A percentile compares a stretch with the other conserved stretches of the same genome.
Conservation (phyloP, 2,329 filamentous ascomycete genomes). For the Aspergillus sp. region DNA sequence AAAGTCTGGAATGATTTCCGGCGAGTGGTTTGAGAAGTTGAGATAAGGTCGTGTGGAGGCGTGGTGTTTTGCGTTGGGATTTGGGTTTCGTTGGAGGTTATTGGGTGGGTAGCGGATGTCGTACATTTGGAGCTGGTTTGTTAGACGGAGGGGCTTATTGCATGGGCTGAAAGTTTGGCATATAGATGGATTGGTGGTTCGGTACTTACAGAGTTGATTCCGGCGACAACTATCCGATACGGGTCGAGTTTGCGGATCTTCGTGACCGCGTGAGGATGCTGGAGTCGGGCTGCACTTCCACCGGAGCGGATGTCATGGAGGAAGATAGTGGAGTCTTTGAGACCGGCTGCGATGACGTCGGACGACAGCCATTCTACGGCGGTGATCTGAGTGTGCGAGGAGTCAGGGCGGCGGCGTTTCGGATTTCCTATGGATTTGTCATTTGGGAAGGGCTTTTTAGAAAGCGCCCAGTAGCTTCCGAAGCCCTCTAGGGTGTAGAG, state of each 20-base stretch:
- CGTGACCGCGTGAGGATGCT: constrained; percentile 35
- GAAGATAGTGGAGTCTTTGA: constrained; percentile 34
- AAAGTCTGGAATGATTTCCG: constrained; percentile 30
- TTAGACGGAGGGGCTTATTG: not conserved
- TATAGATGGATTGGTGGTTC: not conserved
- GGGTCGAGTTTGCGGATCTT: constrained; percentile 38
- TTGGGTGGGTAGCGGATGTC: constrained; percentile 39
- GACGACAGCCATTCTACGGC: constrained; percentile 41
- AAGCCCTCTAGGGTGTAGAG: constrained; percentile 33
- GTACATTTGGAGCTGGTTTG: constrained; percentile 40
- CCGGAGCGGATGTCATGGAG: constrained; percentile 38
- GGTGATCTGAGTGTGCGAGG: constrained; percentile 30
- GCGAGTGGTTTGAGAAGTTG: constrained; percentile 33
- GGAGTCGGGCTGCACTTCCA: constrained; percentile 31
- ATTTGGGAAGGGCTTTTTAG: constrained; percentile 26
- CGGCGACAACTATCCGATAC: constrained; percentile 36
- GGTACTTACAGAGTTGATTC: constrained; percentile 30
- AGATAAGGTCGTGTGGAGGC: constrained; percentile 37
- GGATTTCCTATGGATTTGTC: constrained; percentile 16
- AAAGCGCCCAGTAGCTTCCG: constrained; percentile 30
- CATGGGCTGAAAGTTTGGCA: not conserved
- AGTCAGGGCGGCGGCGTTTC: constrained; percentile 19
- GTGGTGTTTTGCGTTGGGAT: constrained; percentile 27
- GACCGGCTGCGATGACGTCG: constrained; percentile 37
- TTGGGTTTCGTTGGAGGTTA: constrained; percentile 26